A percentile compares a stretch with the other conserved stretches of the same genome.
Evolutionary conservation across 1,139 yeast genomes (phyloP).

Genomic region (Yamadazyma sp.): DNA sequence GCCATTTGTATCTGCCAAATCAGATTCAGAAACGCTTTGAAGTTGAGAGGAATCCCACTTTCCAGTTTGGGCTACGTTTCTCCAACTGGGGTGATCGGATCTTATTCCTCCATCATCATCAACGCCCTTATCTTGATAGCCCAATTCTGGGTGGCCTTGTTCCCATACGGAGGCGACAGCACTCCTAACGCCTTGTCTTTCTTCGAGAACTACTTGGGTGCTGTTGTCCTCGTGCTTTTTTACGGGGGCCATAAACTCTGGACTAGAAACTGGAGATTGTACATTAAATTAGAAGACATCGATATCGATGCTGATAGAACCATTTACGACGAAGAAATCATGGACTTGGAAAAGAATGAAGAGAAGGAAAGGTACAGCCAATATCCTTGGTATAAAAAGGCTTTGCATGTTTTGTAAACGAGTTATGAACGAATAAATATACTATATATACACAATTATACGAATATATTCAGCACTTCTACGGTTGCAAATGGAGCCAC

Average conservation of each 20-base stretch:
- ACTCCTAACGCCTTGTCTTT: slow-evolving; percentile 34
- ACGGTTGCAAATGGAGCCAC: too few species aligned
- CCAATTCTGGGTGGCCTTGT: slow-evolving; percentile 45
- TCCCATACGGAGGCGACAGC: slow-evolving; percentile 33
- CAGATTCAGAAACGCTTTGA: slow-evolving; percentile 44
- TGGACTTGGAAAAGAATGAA: slow-evolving; percentile 42
- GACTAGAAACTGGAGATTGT: slow-evolving; percentile 33
- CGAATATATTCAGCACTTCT: too few species aligned
- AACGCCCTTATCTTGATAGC: slow-evolving; percentile 38
- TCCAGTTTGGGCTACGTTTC: slow-evolving; percentile 41
- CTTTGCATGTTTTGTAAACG: slow-evolving; percentile 1
- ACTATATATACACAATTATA: background rate
- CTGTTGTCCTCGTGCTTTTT: slow-evolving; percentile 31
- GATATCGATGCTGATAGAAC: slow-evolving; percentile 44
- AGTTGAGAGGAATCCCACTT: slow-evolving; percentile 32
- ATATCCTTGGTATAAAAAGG: slow-evolving; percentile 24
- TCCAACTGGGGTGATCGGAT: slow-evolving; percentile 43
- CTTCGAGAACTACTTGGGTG: slow-evolving; percentile 39
- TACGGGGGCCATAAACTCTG: slow-evolving; percentile 43
- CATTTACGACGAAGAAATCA: slow-evolving; percentile 40
- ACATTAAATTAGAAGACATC: slow-evolving; percentile 35
- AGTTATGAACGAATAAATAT: background rate
- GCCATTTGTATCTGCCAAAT: slow-evolving; percentile 43
- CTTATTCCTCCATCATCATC: slow-evolving; percentile 35
- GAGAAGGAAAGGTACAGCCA: slow-evolving; percentile 34